Evolutionary conservation across 2,329 filamentous ascomycete species (phyloP), one percentile per base, ranked within the genome.

Genomic region (Diaporthe velutina): DNA sequence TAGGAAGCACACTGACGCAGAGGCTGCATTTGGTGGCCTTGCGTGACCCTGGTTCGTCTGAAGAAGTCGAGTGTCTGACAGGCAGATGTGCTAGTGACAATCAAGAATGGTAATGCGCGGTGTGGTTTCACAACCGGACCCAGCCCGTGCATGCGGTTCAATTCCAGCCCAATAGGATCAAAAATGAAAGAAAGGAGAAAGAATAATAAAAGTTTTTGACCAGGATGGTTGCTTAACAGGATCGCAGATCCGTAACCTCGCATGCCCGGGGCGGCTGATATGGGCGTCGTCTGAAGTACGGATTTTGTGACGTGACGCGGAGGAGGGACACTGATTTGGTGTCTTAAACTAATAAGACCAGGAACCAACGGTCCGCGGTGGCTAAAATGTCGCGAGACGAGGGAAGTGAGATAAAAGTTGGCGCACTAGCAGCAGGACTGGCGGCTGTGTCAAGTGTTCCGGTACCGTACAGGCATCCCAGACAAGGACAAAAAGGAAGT

Each of bases 31-130:
- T 28, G 61, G 45, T 52, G 25, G 64, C 64, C 48, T 40, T 30
- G 64, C 22, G 9, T 52, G n/a, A 68, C 17, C 48, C 64, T 54
- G 64, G 64, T 68, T 45, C 64, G 64, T 68, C 64, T 54, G 48
- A 52, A 54, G 12, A 38, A 40, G 45, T 19, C 15, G 64, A 68
- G n/a, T 3, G 64, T 68, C 64, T 54, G 64, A 54, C 64, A 54
- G 45, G 64, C 45, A 67, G 40, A 64, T 22, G 22, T 30, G 60
- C 9, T n/a, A 30, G 60, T 48, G 60, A 45, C 40, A 45, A 64
- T 33, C 40, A 48, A 33, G 35, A 68, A 48, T 42, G 28, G 60
- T 19, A 35, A 48, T 48, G 42, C 64, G 15, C 45, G 30, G 64
- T 40, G 33, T 52, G 64, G 64, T 68, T 68, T 68, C 64, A 68